phyloP scores from a whole-genome alignment of 257 asterid species.

The Mitragyna speciosa region DNA sequence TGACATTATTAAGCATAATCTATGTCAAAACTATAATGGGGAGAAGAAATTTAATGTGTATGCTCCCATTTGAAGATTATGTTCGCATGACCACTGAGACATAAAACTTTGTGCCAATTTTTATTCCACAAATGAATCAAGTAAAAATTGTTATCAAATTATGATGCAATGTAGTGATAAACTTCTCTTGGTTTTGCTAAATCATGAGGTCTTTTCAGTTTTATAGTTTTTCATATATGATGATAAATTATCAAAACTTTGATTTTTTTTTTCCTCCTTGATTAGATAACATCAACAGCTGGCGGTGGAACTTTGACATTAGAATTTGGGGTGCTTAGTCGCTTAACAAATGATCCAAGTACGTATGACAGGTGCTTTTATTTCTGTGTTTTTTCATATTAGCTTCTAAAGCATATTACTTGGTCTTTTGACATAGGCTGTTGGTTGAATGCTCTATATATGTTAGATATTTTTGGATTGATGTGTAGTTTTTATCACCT shows the following conservation, averaged over 20 bases:
- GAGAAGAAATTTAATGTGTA: neutral
- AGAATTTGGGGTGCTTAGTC: slow-evolving; percentile 98
- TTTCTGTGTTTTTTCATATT: neutral
- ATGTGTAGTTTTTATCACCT: neutral
- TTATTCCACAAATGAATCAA: too few species aligned
- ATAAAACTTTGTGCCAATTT: neutral
- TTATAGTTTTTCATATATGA: neutral
- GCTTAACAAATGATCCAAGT: slow-evolving; percentile 89
- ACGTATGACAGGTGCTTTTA: slow-evolving; percentile 25
- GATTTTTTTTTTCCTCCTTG: slow-evolving; percentile 25
- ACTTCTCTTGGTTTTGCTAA: neutral
- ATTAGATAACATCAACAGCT: slow-evolving; percentile 94
- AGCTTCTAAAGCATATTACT: neutral
- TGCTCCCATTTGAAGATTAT: neutral
- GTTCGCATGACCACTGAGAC: neutral
- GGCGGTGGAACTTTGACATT: slow-evolving; percentile 98
- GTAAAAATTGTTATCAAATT: too few species aligned
- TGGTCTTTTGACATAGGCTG: neutral
- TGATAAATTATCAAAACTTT: neutral
- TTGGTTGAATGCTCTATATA: neutral
- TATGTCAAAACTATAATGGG: neutral
- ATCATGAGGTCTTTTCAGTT: neutral
- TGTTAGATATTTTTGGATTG: neutral
- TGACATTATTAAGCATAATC: neutral
- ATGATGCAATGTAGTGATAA: neutral